Conservation (phyloP, 768 basidiomycete genomes). For the Termitomyces bulborhizus region DNA sequence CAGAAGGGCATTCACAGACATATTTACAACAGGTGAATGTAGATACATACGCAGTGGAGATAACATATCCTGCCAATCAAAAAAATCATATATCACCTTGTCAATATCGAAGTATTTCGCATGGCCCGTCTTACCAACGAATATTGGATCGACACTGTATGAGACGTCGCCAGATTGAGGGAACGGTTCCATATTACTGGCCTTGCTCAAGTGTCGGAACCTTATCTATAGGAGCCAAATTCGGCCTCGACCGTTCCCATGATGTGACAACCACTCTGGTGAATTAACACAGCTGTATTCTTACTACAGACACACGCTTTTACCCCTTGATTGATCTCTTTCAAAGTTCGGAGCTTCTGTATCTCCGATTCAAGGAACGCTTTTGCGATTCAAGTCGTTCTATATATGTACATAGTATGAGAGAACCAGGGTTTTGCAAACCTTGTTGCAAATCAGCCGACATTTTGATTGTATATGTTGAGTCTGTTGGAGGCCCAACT, state of each 20-base stretch:
- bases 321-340: too few species aligned
- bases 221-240: not conserved
- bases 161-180: not conserved
- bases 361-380: too few species aligned
- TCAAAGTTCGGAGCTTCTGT: too few species aligned
- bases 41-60: constrained; percentile 5
- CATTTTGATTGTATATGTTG: too few species aligned
- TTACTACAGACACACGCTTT: too few species aligned
- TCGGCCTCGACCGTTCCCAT: not conserved
- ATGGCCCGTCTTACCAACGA: not conserved
- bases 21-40: not conserved
- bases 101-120: not conserved
- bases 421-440: too few species aligned
- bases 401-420: too few species aligned
- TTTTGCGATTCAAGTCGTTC: too few species aligned
- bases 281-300: too few species aligned
- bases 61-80: constrained; percentile 4
- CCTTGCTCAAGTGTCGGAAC: not conserved
- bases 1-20: not conserved
- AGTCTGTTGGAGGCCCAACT: too few species aligned
- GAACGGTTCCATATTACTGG: not conserved
- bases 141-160: not conserved
- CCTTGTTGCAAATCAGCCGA: too few species aligned
- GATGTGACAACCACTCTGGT: too few species aligned
- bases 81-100: not conserved